These are phyloP conservation scores for Castanea mollissima DNA, from an alignment of 306 rosid species.

Conservation along the genomic window DNA sequence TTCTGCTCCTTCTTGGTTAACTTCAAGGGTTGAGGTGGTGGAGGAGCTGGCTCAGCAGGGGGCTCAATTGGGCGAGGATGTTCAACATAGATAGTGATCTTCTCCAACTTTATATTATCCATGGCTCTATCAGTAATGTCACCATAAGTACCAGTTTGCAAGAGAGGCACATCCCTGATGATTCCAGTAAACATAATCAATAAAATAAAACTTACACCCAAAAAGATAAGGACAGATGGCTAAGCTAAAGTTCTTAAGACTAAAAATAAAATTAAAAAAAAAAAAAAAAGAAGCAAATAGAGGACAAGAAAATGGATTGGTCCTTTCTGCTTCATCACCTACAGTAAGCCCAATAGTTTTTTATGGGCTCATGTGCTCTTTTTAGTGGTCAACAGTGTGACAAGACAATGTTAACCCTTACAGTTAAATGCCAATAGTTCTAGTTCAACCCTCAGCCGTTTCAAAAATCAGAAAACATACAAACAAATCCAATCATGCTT, in stretches of 20 bases:
- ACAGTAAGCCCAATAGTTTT: background rate
- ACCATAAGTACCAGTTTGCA: conserved; percentile 65
- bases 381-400: no score
- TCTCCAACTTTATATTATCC: conserved; percentile 65
- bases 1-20: conserved; percentile 95
- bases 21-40: conserved; percentile 98
- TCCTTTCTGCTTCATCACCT: background rate
- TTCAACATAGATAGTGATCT: conserved; percentile 72
- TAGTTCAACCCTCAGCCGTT: background rate
- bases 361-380: background rate
- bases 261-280: background rate
- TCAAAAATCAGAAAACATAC: background rate
- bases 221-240: background rate
- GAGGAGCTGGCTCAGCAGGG: conserved; percentile 93
- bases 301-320: background rate
- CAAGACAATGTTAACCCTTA: background rate
- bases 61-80: conserved; percentile 98
- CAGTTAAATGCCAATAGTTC: background rate
- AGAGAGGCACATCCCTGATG: conserved; percentile 67
- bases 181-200: conserved; percentile 10
- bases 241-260: background rate
- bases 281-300: background rate
- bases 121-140: conserved; percentile 40
- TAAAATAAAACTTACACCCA: background rate
- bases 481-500: background rate